Conservation (phyloP, 345 rosid genomes). For the Hibiscus trionum region DNA sequence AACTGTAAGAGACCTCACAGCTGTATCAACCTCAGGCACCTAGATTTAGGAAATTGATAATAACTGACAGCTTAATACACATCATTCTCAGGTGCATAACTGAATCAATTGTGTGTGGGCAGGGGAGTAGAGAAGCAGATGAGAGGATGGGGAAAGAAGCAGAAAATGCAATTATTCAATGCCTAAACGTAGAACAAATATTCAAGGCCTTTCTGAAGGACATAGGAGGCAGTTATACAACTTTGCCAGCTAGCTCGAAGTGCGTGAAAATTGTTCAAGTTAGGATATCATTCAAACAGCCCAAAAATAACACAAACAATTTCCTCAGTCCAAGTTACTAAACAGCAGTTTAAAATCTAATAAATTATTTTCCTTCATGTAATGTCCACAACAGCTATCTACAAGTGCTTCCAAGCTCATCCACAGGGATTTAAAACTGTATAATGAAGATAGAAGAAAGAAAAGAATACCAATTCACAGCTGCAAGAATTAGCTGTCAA, state of each 20-base stretch:
- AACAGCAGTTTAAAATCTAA: too few species aligned
- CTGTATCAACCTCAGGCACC: constrained; percentile 92
- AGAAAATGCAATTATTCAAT: too few species aligned
- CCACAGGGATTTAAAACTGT: constrained; percentile 1
- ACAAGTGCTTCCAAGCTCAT: background rate
- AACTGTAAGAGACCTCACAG: constrained; percentile 79
- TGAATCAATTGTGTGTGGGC: background rate
- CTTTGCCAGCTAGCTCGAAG: too few species aligned
- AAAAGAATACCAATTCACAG: constrained; percentile 68
- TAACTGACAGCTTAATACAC: background rate
- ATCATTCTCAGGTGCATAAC: background rate
- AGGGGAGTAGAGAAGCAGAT: too few species aligned
- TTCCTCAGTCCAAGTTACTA: too few species aligned
- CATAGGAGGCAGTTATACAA: too few species aligned
- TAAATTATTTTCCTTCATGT: background rate
- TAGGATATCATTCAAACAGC: too few species aligned
- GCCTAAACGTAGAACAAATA: too few species aligned
- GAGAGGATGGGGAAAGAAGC: too few species aligned
- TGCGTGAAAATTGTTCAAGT: too few species aligned
- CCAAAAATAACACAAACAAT: too few species aligned
- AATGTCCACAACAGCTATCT: background rate
- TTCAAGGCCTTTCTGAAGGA: too few species aligned
- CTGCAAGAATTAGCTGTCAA: constrained; percentile 93
- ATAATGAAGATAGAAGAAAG: background rate
- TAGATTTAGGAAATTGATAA: constrained; percentile 18